phyloP scores from a whole-genome alignment of 495 filamentous ascomycete species.

The Aspergillus asperescens region DNA sequence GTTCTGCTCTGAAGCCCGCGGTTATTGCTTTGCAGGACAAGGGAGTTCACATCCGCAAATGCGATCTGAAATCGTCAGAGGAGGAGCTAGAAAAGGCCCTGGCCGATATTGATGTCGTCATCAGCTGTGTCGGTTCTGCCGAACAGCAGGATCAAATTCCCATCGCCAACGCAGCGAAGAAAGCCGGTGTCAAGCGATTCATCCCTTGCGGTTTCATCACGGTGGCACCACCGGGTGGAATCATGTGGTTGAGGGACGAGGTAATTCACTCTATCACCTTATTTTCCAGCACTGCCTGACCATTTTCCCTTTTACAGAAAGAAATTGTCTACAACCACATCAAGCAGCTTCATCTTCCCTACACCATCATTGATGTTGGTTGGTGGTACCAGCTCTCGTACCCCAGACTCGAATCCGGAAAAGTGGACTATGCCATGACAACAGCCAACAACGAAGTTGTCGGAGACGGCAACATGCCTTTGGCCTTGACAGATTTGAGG shows the following conservation, averaged over 20 bases:
- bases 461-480: constrained; percentile 46
- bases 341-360: constrained; percentile 48
- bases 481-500: constrained; percentile 46
- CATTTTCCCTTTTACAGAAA: constrained; percentile 35
- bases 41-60: constrained; percentile 44
- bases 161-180: constrained; percentile 51
- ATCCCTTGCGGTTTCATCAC: constrained; percentile 53
- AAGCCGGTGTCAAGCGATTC: constrained; percentile 52
- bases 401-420: constrained; percentile 48
- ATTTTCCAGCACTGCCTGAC: background rate
- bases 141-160: constrained; percentile 47
- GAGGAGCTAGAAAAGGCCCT: constrained; percentile 45
- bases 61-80: constrained; percentile 41
- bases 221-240: constrained; percentile 41
- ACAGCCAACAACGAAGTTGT: constrained; percentile 42
- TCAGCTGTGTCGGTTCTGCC: constrained; percentile 46
- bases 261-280: constrained; percentile 21
- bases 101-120: constrained; percentile 48
- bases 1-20: constrained; percentile 45
- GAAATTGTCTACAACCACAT: constrained; percentile 52
- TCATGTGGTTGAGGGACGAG: constrained; percentile 46
- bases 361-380: constrained; percentile 58
- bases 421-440: constrained; percentile 48
- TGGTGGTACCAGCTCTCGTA: constrained; percentile 55
- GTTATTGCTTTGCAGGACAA: constrained; percentile 37